Evolutionary conservation across 805 yeast species (phyloP), one percentile per base, ranked within the genome.

Genomic region (Maudiozyma serrabonitensis): DNA sequence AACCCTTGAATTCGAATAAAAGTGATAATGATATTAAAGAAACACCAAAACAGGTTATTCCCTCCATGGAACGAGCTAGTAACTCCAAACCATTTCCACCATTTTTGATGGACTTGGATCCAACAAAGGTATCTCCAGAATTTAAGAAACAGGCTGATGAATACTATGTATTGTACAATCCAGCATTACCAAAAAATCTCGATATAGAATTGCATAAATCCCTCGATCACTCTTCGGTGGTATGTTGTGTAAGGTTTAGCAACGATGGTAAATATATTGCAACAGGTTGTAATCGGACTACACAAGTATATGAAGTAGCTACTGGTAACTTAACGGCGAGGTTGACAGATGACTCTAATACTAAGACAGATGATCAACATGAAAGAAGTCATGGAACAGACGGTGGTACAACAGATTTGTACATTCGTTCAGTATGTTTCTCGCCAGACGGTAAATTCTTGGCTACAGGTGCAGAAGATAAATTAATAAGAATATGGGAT

Each of bases 401-500:
- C 32, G 79, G 79, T 52, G 81, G 89, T 13, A 59, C 67, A 16
- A 56, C 87, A 46, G 98, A 91, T 68, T 75, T 91, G 62, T 91
- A 91, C 71, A 90, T 91, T 57, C 80, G 99, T 61, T 86, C 95
- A 2, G 97, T 93, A 48, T 90, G 97, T 67, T 91, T 91, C 73
- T 85, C 95, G 3, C 97, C 99, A 46, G 96, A 91, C 70, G 90
- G 90, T 47, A 87, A 87, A 70, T 86, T 79, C 62, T 75, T 91
- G 60, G 98, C 97, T 32, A 89, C 97, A 11, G 99, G 95, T 64
- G 91, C 93, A 40, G 95, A 85, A 69, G 95, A 85, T 67, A 84
- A 84, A 67, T 77, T 85, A 56, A 93, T 93, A 59, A 81, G 98
- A 67, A 90, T 91, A 61, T 91, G 99, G 99, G 96, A 91, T 67